phyloP scores from a whole-genome alignment of 2,329 filamentous ascomycete genomes.

The Anisogramma anomala region DNA sequence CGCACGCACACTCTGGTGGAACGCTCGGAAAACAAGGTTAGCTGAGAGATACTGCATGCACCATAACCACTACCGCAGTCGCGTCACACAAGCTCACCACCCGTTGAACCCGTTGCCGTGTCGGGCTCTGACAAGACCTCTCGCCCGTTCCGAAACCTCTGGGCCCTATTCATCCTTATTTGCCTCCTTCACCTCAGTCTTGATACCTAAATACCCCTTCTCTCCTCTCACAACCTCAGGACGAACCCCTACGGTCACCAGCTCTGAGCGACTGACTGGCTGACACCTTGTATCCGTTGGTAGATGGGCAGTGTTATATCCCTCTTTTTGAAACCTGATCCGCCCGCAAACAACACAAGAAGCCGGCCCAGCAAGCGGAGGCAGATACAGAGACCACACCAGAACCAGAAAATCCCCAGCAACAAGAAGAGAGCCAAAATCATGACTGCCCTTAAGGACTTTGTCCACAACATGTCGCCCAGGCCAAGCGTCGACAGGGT shows the following conservation, averaged over 20 bases:
- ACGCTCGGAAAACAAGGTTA: slow-evolving; percentile 8
- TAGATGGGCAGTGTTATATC: neutral
- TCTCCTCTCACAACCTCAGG: neutral
- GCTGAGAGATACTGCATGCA: neutral
- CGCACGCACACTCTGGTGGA: slow-evolving; percentile 1
- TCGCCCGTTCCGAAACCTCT: neutral
- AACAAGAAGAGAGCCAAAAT: neutral
- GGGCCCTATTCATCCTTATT: neutral
- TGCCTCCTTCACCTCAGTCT: neutral
- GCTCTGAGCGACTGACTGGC: neutral
- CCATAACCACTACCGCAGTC: too few species aligned
- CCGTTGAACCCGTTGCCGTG: too few species aligned
- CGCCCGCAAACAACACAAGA: neutral
- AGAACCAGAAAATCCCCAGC: neutral
- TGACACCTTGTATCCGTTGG: neutral
- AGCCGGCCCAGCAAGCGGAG: neutral
- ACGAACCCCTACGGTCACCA: neutral
- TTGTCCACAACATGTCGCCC: slow-evolving; percentile 13
- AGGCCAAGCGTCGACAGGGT: slow-evolving; percentile 8
- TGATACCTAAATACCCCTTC: neutral
- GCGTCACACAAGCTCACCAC: too few species aligned
- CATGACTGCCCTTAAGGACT: slow-evolving; percentile 14
- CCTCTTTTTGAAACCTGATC: neutral
- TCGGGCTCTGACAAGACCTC: too few species aligned
- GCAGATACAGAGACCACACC: neutral